Conservation (phyloP, 306 rosid genomes). For the Rosa persica region DNA sequence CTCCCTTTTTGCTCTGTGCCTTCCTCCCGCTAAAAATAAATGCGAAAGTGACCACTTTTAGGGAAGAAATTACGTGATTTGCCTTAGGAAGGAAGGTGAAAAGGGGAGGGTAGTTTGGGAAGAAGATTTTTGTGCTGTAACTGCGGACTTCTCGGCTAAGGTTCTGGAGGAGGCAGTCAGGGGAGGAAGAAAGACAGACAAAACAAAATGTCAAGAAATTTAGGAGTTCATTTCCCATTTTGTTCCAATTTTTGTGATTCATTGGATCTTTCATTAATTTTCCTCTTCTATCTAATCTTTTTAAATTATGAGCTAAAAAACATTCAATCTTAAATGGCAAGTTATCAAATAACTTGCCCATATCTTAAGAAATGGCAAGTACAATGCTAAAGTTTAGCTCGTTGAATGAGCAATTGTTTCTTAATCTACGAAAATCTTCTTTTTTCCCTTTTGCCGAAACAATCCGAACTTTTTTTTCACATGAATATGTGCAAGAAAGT, state of each 20-base stretch:
- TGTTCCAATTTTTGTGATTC: not conserved
- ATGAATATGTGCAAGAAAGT: not conserved
- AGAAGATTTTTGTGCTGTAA: not conserved
- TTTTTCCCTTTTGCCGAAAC: not conserved
- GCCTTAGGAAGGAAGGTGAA: not conserved
- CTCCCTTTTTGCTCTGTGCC: constrained; percentile 4
- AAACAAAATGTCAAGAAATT: not conserved
- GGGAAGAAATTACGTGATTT: constrained; percentile 6
- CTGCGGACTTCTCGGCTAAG: not conserved
- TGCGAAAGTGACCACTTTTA: not conserved
- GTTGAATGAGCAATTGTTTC: no score
- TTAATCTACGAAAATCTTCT: not conserved
- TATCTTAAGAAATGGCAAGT: not conserved
- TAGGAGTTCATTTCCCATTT: not conserved
- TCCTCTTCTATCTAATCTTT: not conserved
- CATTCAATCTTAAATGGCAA: no score
- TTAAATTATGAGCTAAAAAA: no score
- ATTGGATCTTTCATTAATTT: not conserved
- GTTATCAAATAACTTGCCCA: not conserved
- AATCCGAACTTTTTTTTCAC: no score
- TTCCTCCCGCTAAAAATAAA: constrained; percentile 4
- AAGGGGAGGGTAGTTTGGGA: constrained; percentile 2
- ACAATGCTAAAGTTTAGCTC: no score
- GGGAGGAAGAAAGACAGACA: not conserved
- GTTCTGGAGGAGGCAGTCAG: not conserved